These are phyloP conservation scores for Kwoniella pini DNA, from an alignment of 768 basidiomycete genomes.

Conservation along the genomic window DNA sequence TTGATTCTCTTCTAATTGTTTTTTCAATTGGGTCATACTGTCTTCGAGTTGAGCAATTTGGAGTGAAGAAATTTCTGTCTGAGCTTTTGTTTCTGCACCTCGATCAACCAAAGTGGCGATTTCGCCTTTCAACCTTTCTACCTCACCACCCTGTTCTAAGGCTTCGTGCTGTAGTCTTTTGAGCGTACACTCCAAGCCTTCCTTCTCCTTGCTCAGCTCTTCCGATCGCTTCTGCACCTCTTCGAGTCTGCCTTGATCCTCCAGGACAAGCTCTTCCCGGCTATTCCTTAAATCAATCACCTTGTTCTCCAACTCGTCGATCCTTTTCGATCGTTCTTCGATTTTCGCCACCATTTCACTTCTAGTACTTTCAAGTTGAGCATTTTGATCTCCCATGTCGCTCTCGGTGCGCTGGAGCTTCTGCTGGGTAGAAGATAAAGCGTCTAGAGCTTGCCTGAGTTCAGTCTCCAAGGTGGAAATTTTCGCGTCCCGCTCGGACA, in stretches of 20 bases:
- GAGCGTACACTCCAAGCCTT: not conserved
- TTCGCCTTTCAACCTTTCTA: not conserved
- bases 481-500: conserved; percentile 9
- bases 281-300: conserved; percentile 39
- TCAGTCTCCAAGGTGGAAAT: conserved; percentile 6
- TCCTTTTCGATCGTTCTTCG: conserved; percentile 27
- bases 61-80: not conserved
- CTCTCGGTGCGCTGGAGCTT: conserved; percentile 11
- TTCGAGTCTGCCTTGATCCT: conserved; percentile 33
- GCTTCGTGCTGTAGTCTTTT: not conserved
- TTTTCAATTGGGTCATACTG: not conserved
- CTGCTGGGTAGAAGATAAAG: conserved; percentile 10
- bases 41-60: not conserved
- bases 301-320: conserved; percentile 38
- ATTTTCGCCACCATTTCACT: conserved; percentile 34
- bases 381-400: conserved; percentile 23
- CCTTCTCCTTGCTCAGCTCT: conserved; percentile 6
- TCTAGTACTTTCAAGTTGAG: conserved; percentile 32
- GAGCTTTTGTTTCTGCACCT: not conserved
- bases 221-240: conserved; percentile 12
- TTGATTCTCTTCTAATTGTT: conserved; percentile 3
- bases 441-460: conserved; percentile 1
- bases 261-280: conserved; percentile 41
- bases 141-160: not conserved
- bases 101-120: not conserved